These are phyloP conservation scores for Agastache rugosa DNA, from an alignment of 257 asterid species.

Conservation along the genomic window DNA sequence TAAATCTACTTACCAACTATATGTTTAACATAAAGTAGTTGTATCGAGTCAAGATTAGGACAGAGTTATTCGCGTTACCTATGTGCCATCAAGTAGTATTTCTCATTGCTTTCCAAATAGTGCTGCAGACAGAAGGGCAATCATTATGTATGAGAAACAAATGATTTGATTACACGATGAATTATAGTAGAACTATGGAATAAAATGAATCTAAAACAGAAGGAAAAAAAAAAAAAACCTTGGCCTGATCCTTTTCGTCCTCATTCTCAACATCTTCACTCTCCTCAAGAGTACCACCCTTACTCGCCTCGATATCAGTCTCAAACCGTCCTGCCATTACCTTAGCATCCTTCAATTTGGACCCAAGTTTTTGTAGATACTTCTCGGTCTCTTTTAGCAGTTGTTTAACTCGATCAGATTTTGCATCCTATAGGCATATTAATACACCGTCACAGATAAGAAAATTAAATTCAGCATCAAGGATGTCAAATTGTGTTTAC, in stretches of 20 bases:
- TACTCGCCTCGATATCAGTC: constrained; percentile 69
- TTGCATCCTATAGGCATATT: constrained; percentile 78
- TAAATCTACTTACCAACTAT: constrained; percentile 20
- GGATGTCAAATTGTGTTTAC: constrained; percentile 16
- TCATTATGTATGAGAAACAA: constrained; percentile 32
- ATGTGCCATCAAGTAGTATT: constrained; percentile 98
- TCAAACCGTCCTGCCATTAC: constrained; percentile 71
- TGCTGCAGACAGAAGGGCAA: constrained; percentile 68
- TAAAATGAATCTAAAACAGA: constrained; percentile 17
- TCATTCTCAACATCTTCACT: constrained; percentile 72
- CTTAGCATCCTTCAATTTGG: constrained; percentile 92
- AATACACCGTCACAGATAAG: constrained; percentile 32
- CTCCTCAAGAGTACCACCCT: constrained; percentile 61
- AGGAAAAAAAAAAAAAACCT: constrained; percentile 59
- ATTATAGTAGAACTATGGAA: constrained; percentile 30
- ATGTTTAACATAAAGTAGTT: constrained; percentile 18
- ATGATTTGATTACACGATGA: constrained; percentile 1
- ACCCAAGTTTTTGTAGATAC: constrained; percentile 92
- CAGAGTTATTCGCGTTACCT: constrained; percentile 59
- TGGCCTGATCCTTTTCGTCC: constrained; percentile 96
- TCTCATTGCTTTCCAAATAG: constrained; percentile 99
- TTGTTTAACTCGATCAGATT: constrained; percentile 92
- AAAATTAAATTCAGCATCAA: constrained; percentile 25
- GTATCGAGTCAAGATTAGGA: constrained; percentile 28
- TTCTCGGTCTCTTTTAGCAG: constrained; percentile 96